Base-by-base conservation (phyloP, 192 early-diverging fungal species). In the Coemansia sp. region DNA sequence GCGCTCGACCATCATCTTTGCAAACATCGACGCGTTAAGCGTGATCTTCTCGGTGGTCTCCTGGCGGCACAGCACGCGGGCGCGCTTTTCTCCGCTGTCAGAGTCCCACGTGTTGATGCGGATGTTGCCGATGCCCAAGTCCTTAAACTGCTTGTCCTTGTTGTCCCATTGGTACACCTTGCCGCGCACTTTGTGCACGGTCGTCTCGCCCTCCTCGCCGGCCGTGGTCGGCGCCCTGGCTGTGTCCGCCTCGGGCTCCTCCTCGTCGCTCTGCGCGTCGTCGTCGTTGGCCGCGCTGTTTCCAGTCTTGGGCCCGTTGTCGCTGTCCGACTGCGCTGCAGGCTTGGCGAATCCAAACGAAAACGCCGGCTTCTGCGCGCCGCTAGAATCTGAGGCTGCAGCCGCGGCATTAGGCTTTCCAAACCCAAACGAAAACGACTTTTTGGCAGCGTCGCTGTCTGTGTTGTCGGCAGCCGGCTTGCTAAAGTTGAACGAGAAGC, bases 171-270 rank as follows among this genome's bases (percentile, higher is more conserved):
- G 43, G 33, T 74, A 82, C 29, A 82, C 50, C 40, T 82, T 82
- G 38, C 56, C 47, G 6, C 77, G 71, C 11, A 53, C 52, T 25
- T 58, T 32, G 60, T 74, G 69, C 57, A 64, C 65, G 3, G 76
- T 79, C 1, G 60, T 68, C 54, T 82, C 81, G 31, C 66, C 65
- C 45, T 82, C 81, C 38, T 82, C 81, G 19, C 81, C 81, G 1
- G 67, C 69, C 0, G 61, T 73, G 14, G 67, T 66, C 1, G 69
- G 64, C 32, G 58, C 51, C 51, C 48, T 57, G 28, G 33, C 21
- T 32, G 35, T 6, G 23, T 14, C 24, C 21, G 23, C 5, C 56
- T 29, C 42, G 38, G 24, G 21, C 43, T 25, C 19, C 19, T 61
- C 30, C 27, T 54, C 27, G 60, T 52, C 24, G 28, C n/a, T 19